Evolutionary conservation across 1,284 basidiomycete species (phyloP).

Genomic region (Afroboletus lepidellus): DNA sequence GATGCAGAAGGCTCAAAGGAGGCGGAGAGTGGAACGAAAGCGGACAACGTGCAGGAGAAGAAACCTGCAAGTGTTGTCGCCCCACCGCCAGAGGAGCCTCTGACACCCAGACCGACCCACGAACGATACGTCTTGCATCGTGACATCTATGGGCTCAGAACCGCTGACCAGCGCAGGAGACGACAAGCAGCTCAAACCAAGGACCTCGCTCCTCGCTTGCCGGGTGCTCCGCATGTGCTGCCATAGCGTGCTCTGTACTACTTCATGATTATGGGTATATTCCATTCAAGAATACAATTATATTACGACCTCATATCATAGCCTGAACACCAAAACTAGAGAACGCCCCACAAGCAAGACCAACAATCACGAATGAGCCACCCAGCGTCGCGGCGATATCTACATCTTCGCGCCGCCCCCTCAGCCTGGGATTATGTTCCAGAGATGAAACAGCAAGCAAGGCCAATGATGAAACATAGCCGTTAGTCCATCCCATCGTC

Average conservation of each 20-base stretch:
- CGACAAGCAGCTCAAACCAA: conserved; percentile 56
- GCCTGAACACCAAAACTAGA: conserved; percentile 76
- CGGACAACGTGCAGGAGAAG: conserved; percentile 27
- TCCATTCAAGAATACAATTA: neutral
- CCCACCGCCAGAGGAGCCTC: conserved; percentile 24
- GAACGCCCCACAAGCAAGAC: conserved; percentile 72
- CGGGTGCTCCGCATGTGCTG: conserved; percentile 43
- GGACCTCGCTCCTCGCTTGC: conserved; percentile 55
- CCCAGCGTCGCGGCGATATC: conserved; percentile 82
- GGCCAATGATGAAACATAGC: conserved; percentile 67
- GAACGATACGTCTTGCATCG: conserved; percentile 59
- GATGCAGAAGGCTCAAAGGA: conserved; percentile 25
- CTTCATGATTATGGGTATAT: neutral
- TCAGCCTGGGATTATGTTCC: conserved; percentile 67
- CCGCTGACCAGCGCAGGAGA: conserved; percentile 54
- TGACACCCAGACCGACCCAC: conserved; percentile 41
- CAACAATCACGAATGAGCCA: conserved; percentile 76
- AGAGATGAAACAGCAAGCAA: conserved; percentile 74
- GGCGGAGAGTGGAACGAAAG: conserved; percentile 24
- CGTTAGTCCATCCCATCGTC: conserved; percentile 74
- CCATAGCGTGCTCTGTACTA: conserved; percentile 3
- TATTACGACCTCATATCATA: conserved; percentile 46
- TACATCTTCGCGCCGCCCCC: conserved; percentile 67
- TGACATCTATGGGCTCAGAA: conserved; percentile 61
- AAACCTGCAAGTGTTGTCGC: conserved; percentile 22